Evolutionary conservation across 1,284 basidiomycete species (phyloP), one percentile per base, ranked within the genome.

Genomic region (Kwoniella shivajii): DNA sequence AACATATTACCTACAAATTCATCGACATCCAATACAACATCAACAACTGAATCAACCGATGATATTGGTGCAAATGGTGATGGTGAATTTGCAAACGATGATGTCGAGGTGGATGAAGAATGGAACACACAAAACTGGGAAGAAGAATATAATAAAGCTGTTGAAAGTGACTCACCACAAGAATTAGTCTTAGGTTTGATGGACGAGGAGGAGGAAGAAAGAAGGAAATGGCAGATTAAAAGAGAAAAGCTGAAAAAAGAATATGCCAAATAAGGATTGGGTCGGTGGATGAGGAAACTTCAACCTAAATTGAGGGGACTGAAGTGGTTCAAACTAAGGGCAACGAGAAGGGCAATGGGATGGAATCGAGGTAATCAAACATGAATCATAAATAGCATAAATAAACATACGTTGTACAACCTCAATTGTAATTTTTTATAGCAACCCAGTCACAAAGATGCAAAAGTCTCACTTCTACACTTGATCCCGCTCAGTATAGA

Each of bases 141-240:
- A 49, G 74, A 72, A 29, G 76, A 77, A 55, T 77, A 77, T 60
- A 43, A 58, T 27, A 66, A 56, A n/a, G 75, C 75, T 0, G 68
- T 73, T 27, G 75, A 76, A 57, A 71, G 76, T 48, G 77, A 78
- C 39, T 66, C 69, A 9, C 73, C 75, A 1, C 75, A 78, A 30
- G 77, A 77, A 52, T 60, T 78, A 16, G 72, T 78, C 3, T 57
- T 78, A 26, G 75, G 77, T 0, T 48, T 77, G 51, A 61, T 78
- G 69, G 75, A 78, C 58, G 75, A 77, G 56, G 74, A 78, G 53
- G 69, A 77, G 47, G 74, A 76, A 44, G 74, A 78, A 56, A 57
- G 75, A 37, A 57, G 65, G 48, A 59, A 57, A 47, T 69, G 66
- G 67, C 61, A 66, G 50, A 31, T 50, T 16, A 60, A 57, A 38